These are phyloP conservation scores for Inga laurina DNA, from an alignment of 306 rosid genomes.

Conservation along the genomic window DNA sequence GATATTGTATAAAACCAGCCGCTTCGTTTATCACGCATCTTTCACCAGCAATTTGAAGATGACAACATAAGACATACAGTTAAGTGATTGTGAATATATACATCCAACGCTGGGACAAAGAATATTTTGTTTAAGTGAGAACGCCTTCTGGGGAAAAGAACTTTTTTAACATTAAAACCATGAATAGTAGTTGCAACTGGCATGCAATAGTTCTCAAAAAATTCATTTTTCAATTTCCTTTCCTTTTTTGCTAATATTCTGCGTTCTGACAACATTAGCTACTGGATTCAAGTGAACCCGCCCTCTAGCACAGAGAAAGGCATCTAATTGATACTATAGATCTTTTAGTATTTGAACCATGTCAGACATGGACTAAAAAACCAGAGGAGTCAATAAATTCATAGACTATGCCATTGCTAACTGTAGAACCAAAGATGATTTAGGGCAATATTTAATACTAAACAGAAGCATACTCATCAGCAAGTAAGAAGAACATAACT, in stretches of 20 bases:
- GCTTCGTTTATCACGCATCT: constrained; percentile 50
- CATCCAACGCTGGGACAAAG: constrained; percentile 48
- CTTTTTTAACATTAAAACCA: neutral
- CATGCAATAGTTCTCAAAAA: neutral
- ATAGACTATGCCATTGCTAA: neutral
- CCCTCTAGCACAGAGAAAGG: constrained; percentile 48
- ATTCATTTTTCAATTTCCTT: neutral
- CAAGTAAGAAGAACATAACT: neutral
- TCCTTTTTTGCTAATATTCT: neutral
- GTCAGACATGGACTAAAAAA: neutral
- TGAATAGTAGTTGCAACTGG: constrained; percentile 8
- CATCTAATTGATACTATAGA: constrained; percentile 38
- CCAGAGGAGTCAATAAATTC: neutral
- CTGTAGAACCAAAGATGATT: neutral
- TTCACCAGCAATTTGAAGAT: constrained; percentile 79
- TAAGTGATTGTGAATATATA: constrained; percentile 44
- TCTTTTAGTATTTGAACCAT: neutral
- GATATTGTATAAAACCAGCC: constrained; percentile 48
- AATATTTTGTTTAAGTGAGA: constrained; percentile 29
- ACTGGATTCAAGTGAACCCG: constrained; percentile 21
- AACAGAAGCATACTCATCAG: neutral
- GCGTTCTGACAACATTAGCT: neutral
- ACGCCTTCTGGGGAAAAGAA: neutral
- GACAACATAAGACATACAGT: constrained; percentile 64
- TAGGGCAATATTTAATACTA: neutral